Base-by-base conservation (phyloP, 495 filamentous ascomycete species). In the Tuber brumale region DNA sequence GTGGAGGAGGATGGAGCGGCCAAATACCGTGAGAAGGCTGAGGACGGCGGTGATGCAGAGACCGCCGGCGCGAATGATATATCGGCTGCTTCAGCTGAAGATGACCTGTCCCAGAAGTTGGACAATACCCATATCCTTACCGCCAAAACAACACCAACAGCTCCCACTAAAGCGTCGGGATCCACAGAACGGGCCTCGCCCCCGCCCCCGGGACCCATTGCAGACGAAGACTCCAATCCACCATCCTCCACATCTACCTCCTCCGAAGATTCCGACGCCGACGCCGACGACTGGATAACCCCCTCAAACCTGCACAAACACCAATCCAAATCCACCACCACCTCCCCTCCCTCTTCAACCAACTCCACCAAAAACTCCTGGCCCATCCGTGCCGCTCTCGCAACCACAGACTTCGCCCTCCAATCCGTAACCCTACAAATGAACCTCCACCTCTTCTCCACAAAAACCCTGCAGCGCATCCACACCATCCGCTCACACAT, bases 361-460 rank as follows among this genome's bases (percentile, higher is more conserved):
- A 97, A 93, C 2, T 7, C 76, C 35, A 69, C 48, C 35, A 84
- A 86, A 12, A 88, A 23, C 4, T 37, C 27, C 21, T 72, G 89
- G 72, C 88, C 88, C 35, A 91, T 97, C 79, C 89, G 94, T 82
- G 93, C 92, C 18, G 96, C 94, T 16, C 89, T 93, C 70, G 91
- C 97, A 78, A 98, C 95, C 0, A 92, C 92, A 75, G 95, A 99
- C 87, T 97, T 92, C 85, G 95, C 95, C 66, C 95, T 98, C 89
- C 94, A 98, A 85, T 98, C 98, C 82, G 93, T 97, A 35, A 86
- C 95, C 3, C 87, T 99, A 16, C 93, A 95, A 78, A 95, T 98
- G 86, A 97, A 97, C 85, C 88, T 99, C 43, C 93, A 97, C 82
- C 89, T 99, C 12, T 86, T 99, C 35, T 94, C 94, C 5, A 87